Evolutionary conservation across 768 basidiomycete genomes (phyloP), one percentile per base, ranked within the genome.

Genomic region (Pulveroboletus sp.): DNA sequence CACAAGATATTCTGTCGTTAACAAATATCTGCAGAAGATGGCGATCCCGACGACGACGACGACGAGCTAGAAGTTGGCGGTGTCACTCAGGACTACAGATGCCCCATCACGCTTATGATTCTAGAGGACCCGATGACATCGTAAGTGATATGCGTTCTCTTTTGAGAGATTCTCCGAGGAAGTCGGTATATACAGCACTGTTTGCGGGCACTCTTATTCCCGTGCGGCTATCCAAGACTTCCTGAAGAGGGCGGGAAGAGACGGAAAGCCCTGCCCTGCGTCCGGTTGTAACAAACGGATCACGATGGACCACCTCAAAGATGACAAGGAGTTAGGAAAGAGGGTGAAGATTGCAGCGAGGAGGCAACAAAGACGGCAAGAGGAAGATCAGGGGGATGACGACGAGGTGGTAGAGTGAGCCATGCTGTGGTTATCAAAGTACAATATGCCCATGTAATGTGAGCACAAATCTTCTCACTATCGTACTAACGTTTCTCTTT

Each of bases 1-100:
- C 8, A 5, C 5, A 17, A 27, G 21, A 27, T 32, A 2, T 26
- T 14, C 9, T 32, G 8, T 11, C 8, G n/a, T 36, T 53, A 33
- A 40, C 40, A 5, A 39, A 8, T 36, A 33, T 36, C 10, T 32
- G 12, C 40, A 93, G 92, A 93, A 78, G 75, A 79, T 37, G 89
- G 82, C 9, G 90, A 92, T 54, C 82, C 78, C 28, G 89, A 86
- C 47, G 89, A 89, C 50, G 83, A 84, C 45, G 93, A 94, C 30
- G 89, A 93, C 46, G 94, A 96, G 11, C 68, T 98, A 30, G 86
- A 93, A 68, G 73, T 95, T 43, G 94, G 94, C 46, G 93, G 91
- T 24, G 77, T 84, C 27, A 86, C 83, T 6, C 87, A 89, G 61
- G 84, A 83, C 59, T 91, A 84, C 74, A 85, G 81, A 48, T 95